Evolutionary conservation across 1,139 yeast species (phyloP).

Genomic region (Debaryomyces nepalensis): DNA sequence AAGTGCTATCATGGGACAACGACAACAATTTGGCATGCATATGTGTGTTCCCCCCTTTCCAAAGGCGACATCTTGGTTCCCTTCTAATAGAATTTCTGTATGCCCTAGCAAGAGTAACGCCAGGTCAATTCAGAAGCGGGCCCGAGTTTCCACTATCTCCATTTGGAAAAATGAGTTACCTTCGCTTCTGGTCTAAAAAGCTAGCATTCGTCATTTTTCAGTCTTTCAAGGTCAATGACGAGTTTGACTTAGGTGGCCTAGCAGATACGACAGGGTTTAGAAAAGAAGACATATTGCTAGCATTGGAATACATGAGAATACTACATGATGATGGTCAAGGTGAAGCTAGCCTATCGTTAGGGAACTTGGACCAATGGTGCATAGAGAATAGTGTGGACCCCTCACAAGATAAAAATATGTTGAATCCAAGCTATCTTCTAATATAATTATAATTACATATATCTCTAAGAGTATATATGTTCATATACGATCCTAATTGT

Average conservation of each 20-base stretch:
- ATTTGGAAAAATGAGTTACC: constrained; percentile 74
- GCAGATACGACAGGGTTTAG: constrained; percentile 70
- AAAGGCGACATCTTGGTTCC: constrained; percentile 76
- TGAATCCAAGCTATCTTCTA: constrained; percentile 35
- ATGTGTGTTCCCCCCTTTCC: constrained; percentile 90
- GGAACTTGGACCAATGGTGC: constrained; percentile 38
- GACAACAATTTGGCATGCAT: constrained; percentile 87
- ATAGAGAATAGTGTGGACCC: constrained; percentile 28
- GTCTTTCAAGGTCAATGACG: constrained; percentile 19
- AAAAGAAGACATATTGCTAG: constrained; percentile 65
- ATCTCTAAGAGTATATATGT: too few relatives aligned
- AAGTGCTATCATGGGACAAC: constrained; percentile 78
- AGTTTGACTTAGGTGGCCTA: constrained; percentile 54
- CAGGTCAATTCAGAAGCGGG: constrained; percentile 66
- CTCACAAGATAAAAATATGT: constrained; percentile 26
- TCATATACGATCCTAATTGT: too few relatives aligned
- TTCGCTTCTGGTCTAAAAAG: constrained; percentile 74
- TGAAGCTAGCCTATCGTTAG: constrained; percentile 24
- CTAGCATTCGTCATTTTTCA: constrained; percentile 27
- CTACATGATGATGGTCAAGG: constrained; percentile 29
- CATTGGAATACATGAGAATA: constrained; percentile 66
- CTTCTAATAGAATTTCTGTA: constrained; percentile 84
- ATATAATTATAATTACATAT: constrained; percentile 18
- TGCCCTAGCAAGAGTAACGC: constrained; percentile 57
- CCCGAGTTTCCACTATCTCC: constrained; percentile 92